Evolutionary conservation across 2,329 filamentous ascomycete species (phyloP).

Genomic region (Cladosporium sp.): DNA sequence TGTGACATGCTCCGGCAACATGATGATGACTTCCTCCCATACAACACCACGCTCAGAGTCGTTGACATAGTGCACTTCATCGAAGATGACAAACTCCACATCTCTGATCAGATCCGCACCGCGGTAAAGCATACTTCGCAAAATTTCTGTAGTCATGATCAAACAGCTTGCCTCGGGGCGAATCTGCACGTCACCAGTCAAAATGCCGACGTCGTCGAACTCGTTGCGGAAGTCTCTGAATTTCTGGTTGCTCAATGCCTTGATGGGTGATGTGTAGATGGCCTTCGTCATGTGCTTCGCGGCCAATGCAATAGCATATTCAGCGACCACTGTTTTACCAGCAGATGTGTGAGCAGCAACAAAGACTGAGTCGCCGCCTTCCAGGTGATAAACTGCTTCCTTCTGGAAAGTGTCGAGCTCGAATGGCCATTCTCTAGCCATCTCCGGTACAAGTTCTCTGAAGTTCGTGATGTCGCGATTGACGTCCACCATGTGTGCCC

Average conservation of each 20-base stretch:
- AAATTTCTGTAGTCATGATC: constrained; percentile 98
- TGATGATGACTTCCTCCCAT: constrained; percentile 99
- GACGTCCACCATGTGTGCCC: constrained; percentile 98
- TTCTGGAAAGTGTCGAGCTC: constrained; percentile 98
- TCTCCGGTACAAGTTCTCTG: constrained; percentile 86
- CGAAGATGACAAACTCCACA: constrained; percentile 98
- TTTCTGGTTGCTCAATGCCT: constrained; percentile 97
- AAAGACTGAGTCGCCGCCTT: constrained; percentile 95
- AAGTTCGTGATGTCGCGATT: constrained; percentile 94
- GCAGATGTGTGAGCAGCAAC: constrained; percentile 97
- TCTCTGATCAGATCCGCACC: constrained; percentile 95
- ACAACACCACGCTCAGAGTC: constrained; percentile 94
- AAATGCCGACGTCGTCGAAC: constrained; percentile 94
- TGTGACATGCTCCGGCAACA: constrained; percentile 96
- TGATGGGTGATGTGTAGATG: constrained; percentile 98
- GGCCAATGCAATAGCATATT: constrained; percentile 94
- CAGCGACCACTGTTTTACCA: constrained; percentile 95
- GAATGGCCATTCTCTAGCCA: constrained; percentile 95
- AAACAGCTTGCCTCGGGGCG: constrained; percentile 95
- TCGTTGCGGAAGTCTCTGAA: constrained; percentile 89
- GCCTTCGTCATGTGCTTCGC: constrained; percentile 99
- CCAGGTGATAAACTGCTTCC: constrained; percentile 95
- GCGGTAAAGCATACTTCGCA: constrained; percentile 96
- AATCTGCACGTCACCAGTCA: constrained; percentile 97
- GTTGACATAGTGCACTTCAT: constrained; percentile 98